phyloP scores from a whole-genome alignment of 2,329 filamentous ascomycete species.

The Thelonectria discophora region DNA sequence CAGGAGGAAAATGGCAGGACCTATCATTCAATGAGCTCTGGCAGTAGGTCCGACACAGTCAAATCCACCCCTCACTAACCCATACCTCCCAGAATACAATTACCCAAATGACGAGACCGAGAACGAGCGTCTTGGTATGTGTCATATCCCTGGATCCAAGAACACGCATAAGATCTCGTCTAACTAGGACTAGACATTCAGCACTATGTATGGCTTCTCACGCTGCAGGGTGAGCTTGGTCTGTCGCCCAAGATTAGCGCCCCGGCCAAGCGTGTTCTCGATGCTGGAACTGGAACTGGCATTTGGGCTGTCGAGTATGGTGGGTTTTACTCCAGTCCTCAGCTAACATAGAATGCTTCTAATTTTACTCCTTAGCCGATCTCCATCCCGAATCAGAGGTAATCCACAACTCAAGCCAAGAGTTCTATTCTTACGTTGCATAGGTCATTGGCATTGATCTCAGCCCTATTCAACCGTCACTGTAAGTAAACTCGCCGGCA shows the following conservation, averaged over 20 bases:
- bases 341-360: too few species aligned
- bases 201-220: constrained; percentile 20
- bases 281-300: constrained; percentile 20
- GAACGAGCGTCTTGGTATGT: constrained; percentile 9
- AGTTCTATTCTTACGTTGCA: not conserved
- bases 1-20: constrained; percentile 20
- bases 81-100: constrained; percentile 2
- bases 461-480: constrained; percentile 19
- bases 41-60: not conserved
- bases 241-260: constrained; percentile 1
- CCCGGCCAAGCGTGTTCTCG: constrained; percentile 4
- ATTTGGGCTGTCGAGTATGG: constrained; percentile 20
- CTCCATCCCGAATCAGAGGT: constrained; percentile 20
- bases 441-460: constrained; percentile 23
- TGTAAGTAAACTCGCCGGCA: constrained; percentile 1
- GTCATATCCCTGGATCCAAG: not conserved
- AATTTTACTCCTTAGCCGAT: constrained; percentile 1
- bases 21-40: constrained; percentile 16
- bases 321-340: not conserved
- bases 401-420: not conserved
- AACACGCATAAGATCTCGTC: not conserved
- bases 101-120: constrained; percentile 12
- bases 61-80: not conserved
- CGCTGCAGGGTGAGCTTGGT: constrained; percentile 7
- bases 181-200: constrained; percentile 7